Conservation (phyloP, 2,329 filamentous ascomycete genomes). For the Albophoma yamanashiensis region DNA sequence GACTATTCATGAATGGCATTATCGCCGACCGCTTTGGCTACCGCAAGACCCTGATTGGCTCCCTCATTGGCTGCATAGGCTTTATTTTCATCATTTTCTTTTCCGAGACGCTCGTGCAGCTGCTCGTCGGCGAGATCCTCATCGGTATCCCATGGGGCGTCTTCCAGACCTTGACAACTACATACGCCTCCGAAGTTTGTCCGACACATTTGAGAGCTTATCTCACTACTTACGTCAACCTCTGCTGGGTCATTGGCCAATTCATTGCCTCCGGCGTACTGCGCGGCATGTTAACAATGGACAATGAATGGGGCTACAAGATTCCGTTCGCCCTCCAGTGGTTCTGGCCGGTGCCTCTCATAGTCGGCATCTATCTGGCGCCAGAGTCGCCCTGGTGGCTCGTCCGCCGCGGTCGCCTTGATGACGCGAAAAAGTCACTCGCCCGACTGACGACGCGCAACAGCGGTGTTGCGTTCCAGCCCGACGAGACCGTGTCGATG, state of each 20-base stretch:
- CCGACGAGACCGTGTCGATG: conserved; percentile 36
- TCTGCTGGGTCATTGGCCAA: conserved; percentile 40
- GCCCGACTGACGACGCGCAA: conserved; percentile 28
- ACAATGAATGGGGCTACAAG: conserved; percentile 31
- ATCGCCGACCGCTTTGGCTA: conserved; percentile 36
- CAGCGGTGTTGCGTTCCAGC: conserved; percentile 19
- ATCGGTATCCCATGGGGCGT: conserved; percentile 36
- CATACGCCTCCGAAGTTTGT: conserved; percentile 38
- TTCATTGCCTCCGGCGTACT: conserved; percentile 33
- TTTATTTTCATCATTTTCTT: conserved; percentile 42
- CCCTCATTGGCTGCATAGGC: conserved; percentile 24
- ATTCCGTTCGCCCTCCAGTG: conserved; percentile 40
- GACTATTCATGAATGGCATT: conserved; percentile 36
- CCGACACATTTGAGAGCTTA: conserved; percentile 35
- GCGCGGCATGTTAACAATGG: conserved; percentile 23
- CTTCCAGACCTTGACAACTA: conserved; percentile 34
- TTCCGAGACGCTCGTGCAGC: conserved; percentile 25
- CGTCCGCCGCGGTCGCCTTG: conserved; percentile 26
- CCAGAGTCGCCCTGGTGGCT: conserved; percentile 42
- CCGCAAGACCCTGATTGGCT: conserved; percentile 33
- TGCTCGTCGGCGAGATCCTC: conserved; percentile 34
- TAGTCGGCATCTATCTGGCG: conserved; percentile 29
- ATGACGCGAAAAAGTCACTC: conserved; percentile 27
- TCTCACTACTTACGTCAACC: conserved; percentile 36
- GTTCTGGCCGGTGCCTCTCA: conserved; percentile 34